Conservation (phyloP, 108 stramenopile genomes). For the Cyclotella atomus region DNA sequence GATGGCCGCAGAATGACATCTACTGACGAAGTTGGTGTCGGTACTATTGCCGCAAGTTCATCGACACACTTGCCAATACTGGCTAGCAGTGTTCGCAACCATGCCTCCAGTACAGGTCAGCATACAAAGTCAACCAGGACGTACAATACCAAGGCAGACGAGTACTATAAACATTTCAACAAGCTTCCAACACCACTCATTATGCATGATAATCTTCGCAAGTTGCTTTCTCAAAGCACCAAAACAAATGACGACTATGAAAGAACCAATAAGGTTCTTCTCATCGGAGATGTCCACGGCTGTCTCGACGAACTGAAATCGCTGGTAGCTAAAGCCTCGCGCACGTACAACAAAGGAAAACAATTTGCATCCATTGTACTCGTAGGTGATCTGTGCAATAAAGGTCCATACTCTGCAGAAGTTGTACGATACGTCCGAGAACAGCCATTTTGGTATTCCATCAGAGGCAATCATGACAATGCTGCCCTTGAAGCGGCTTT, state of each 20-base stretch:
- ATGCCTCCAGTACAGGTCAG: not conserved
- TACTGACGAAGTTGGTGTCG: not conserved
- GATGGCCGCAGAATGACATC: not conserved
- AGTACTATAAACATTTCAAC: conserved; percentile 49
- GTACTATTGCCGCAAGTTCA: not conserved
- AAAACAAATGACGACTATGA: conserved; percentile 5
- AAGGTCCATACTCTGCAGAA: conserved; percentile 81
- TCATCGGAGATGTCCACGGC: conserved; percentile 90
- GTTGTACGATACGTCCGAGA: conserved; percentile 66
- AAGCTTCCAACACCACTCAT: conserved; percentile 48
- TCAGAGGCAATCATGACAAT: conserved; percentile 94
- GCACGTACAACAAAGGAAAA: conserved; percentile 38
- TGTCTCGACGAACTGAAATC: conserved; percentile 71
- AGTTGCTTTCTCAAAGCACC: not conserved
- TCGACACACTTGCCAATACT: not conserved
- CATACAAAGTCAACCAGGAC: conserved; percentile 10
- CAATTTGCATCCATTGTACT: conserved; percentile 71
- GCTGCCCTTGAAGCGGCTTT: conserved; percentile 73
- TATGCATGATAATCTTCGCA: conserved; percentile 36
- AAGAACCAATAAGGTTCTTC: conserved; percentile 47
- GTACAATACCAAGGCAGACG: conserved; percentile 50
- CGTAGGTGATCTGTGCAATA: conserved; percentile 93
- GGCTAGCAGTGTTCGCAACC: not conserved
- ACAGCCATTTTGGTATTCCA: conserved; percentile 61
- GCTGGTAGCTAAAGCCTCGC: conserved; percentile 64